Conservation (phyloP, 2,329 filamentous ascomycete genomes). For the Cercospora zeina region DNA sequence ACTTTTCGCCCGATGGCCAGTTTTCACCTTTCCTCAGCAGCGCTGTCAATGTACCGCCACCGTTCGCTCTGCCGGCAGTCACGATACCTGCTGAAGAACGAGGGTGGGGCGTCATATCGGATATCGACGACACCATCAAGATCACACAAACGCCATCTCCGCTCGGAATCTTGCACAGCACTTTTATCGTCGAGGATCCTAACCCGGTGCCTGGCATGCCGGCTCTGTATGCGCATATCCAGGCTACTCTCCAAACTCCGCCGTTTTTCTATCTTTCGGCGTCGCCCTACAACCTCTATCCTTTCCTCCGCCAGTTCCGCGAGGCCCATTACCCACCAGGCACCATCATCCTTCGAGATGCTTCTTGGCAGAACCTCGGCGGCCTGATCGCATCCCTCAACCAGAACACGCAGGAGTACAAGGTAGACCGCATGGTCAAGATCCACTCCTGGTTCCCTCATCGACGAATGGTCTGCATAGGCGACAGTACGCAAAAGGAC, state of each 20-base stretch:
- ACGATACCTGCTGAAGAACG: conserved; percentile 73
- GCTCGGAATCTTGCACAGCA: conserved; percentile 76
- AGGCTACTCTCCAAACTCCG: conserved; percentile 57
- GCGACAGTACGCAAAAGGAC: conserved; percentile 88
- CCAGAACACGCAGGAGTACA: conserved; percentile 80
- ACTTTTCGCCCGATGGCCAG: conserved; percentile 29
- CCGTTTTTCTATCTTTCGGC: conserved; percentile 93
- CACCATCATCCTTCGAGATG: conserved; percentile 80
- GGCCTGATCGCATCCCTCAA: conserved; percentile 79
- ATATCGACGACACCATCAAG: conserved; percentile 96
- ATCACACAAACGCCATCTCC: conserved; percentile 79
- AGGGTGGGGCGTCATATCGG: conserved; percentile 84
- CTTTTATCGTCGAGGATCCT: conserved; percentile 72
- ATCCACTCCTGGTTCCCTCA: conserved; percentile 76
- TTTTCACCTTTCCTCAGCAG: conserved; percentile 27
- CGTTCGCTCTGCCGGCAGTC: conserved; percentile 54
- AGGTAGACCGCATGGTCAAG: conserved; percentile 75
- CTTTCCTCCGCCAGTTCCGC: conserved; percentile 76
- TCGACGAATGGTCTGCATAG: conserved; percentile 78
- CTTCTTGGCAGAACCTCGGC: conserved; percentile 79
- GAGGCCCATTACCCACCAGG: conserved; percentile 70
- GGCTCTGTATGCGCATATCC: conserved; percentile 71
- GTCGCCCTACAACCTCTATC: conserved; percentile 91
- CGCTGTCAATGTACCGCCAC: conserved; percentile 40
- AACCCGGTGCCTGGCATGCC: conserved; percentile 77